These are phyloP conservation scores for Penicillium canescens DNA, from an alignment of 495 filamentous ascomycete species.

Conservation along the genomic window DNA sequence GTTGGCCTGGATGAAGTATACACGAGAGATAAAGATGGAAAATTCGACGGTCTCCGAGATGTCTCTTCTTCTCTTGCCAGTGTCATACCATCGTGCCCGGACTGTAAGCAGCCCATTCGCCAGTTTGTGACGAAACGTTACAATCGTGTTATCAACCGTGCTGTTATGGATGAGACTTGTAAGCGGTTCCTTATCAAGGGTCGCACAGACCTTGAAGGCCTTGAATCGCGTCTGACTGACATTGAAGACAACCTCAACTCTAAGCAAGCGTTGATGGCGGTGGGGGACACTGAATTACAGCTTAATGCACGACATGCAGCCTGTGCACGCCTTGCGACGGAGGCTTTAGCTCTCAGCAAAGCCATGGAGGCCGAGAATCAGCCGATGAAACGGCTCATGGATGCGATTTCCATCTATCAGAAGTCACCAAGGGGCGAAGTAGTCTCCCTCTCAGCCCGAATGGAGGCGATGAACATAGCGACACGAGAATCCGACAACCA, in stretches of 20 bases:
- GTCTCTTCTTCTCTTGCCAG: slow-evolving; percentile 13
- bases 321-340: background rate
- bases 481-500: slow-evolving; percentile 3
- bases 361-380: slow-evolving; percentile 8
- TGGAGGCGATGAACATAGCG: background rate
- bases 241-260: too few species aligned
- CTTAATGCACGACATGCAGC: background rate
- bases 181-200: slow-evolving; percentile 14
- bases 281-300: too few species aligned
- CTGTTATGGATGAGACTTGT: slow-evolving; percentile 12
- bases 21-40: slow-evolving; percentile 12
- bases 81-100: slow-evolving; percentile 9
- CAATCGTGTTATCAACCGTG: slow-evolving; percentile 18
- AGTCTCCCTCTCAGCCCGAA: background rate
- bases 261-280: too few species aligned
- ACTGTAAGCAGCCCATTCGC: slow-evolving; percentile 16
- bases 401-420: slow-evolving; percentile 6
- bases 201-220: slow-evolving; percentile 1
- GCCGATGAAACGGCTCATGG: slow-evolving; percentile 11
- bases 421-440: background rate
- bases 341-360: slow-evolving; percentile 2
- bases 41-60: slow-evolving; percentile 15
- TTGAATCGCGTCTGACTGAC: slow-evolving; percentile 9
- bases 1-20: slow-evolving; percentile 15
- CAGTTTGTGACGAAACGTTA: slow-evolving; percentile 17